Conservation (phyloP, 2,329 filamentous ascomycete species). For the Sporothrix pallida region DNA sequence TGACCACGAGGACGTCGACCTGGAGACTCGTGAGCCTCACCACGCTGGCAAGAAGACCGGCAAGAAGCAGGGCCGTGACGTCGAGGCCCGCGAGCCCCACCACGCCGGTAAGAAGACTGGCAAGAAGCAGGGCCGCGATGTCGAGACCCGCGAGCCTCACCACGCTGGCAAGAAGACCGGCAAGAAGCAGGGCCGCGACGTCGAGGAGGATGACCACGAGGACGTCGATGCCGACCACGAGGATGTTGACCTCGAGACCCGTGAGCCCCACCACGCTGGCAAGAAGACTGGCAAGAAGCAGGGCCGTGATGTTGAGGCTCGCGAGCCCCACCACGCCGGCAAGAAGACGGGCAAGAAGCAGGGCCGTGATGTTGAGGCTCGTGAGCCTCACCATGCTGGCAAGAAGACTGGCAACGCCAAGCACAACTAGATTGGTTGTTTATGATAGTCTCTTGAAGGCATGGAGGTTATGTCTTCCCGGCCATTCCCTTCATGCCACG, state of each 20-base stretch:
- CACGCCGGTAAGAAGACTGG: slow-evolving; percentile 40
- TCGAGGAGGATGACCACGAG: neutral
- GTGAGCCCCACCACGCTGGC: slow-evolving; percentile 38
- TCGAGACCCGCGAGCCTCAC: slow-evolving; percentile 35
- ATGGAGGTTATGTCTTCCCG: neutral
- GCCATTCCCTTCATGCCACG: neutral
- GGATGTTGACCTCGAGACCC: slow-evolving; percentile 18
- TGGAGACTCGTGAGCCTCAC: slow-evolving; percentile 37
- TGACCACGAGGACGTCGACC: too few species aligned
- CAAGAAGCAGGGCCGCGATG: slow-evolving; percentile 23
- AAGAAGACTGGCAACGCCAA: slow-evolving; percentile 34
- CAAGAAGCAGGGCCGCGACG: slow-evolving; percentile 31
- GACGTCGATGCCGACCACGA: too few species aligned
- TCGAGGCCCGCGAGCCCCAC: slow-evolving; percentile 39
- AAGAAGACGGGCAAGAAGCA: slow-evolving; percentile 37
- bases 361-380: slow-evolving; percentile 29
- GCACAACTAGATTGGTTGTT: slow-evolving; percentile 16
- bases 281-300: slow-evolving; percentile 37
- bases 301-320: slow-evolving; percentile 33
- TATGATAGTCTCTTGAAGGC: neutral
- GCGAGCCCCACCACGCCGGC: slow-evolving; percentile 40
- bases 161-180: slow-evolving; percentile 39
- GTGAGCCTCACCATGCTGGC: slow-evolving; percentile 38
- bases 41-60: slow-evolving; percentile 40
- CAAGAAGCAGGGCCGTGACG: slow-evolving; percentile 19